These are phyloP conservation scores for Candida maesae DNA, from an alignment of 805 yeast species.

Conservation along the genomic window DNA sequence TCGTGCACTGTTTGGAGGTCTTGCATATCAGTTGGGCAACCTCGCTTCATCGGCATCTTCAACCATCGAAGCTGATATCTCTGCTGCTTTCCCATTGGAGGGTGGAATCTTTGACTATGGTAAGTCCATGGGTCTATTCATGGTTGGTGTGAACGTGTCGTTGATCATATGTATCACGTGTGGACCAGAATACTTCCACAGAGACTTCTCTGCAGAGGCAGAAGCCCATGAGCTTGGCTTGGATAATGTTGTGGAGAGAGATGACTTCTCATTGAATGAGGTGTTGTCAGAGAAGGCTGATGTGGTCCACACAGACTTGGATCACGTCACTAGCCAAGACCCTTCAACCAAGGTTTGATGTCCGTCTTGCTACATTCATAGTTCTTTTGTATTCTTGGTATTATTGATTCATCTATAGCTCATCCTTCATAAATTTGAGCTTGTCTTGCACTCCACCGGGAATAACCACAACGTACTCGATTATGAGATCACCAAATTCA, in stretches of 20 bases:
- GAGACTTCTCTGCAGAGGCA: slow-evolving; percentile 29
- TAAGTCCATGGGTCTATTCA: slow-evolving; percentile 66
- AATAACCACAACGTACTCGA: slow-evolving; percentile 44
- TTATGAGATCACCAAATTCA: slow-evolving; percentile 50
- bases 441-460: slow-evolving; percentile 35
- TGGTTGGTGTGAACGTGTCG: slow-evolving; percentile 60
- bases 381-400: no score
- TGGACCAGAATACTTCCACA: slow-evolving; percentile 55
- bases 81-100: slow-evolving; percentile 21
- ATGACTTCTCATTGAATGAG: neutral
- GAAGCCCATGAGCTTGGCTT: slow-evolving; percentile 13
- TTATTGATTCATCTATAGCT: no score
- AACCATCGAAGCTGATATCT: slow-evolving; percentile 56
- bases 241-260: slow-evolving; percentile 1
- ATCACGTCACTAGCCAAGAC: neutral
- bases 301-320: slow-evolving; percentile 8
- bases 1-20: slow-evolving; percentile 58
- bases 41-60: slow-evolving; percentile 46
- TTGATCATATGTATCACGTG: slow-evolving; percentile 43
- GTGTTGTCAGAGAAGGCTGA: slow-evolving; percentile 9
- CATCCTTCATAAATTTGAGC: slow-evolving; percentile 20
- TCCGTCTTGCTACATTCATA: no score
- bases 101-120: slow-evolving; percentile 52
- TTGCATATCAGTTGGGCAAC: slow-evolving; percentile 40
- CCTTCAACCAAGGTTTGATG: neutral